A percentile compares a stretch with the other conserved stretches of the same genome.
These are phyloP conservation scores for Somion occarium DNA, from an alignment of 1,284 basidiomycete genomes.

Conservation along the genomic window DNA sequence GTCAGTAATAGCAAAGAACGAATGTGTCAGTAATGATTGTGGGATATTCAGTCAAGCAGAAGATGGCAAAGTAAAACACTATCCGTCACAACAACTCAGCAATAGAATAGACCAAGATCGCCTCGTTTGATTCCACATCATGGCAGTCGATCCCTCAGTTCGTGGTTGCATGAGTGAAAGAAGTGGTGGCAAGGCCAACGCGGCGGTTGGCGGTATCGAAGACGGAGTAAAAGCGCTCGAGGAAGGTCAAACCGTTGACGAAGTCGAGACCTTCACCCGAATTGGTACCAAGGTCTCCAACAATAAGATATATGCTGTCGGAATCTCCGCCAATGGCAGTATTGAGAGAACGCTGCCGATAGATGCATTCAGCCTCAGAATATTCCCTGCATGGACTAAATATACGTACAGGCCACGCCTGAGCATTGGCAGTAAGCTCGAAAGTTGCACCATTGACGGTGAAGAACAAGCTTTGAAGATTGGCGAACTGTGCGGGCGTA, in stretches of 20 bases:
- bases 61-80: too few relatives aligned
- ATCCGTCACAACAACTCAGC: too few relatives aligned
- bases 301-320: slow-evolving; percentile 24
- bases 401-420: slow-evolving; percentile 49
- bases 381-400: not conserved
- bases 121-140: too few relatives aligned
- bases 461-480: slow-evolving; percentile 26
- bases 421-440: slow-evolving; percentile 49
- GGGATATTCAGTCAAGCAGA: too few relatives aligned
- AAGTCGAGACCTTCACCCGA: slow-evolving; percentile 25
- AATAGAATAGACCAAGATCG: too few relatives aligned
- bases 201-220: slow-evolving; percentile 48
- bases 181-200: slow-evolving; percentile 41
- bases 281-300: slow-evolving; percentile 17
- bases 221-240: slow-evolving; percentile 62
- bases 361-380: not conserved
- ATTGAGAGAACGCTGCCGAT: slow-evolving; percentile 17
- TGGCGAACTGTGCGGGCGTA: slow-evolving; percentile 18
- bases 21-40: too few relatives aligned
- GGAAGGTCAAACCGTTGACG: slow-evolving; percentile 28
- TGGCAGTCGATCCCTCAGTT: too few relatives aligned
- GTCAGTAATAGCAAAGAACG: too few relatives aligned
- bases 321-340: slow-evolving; percentile 22
- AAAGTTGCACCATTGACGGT: slow-evolving; percentile 25
- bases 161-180: slow-evolving; percentile 32